Evolutionary conservation across 208 protist species (phyloP), one percentile per base, ranked within the genome.

Genomic region (Trypanosoma rangeli): DNA sequence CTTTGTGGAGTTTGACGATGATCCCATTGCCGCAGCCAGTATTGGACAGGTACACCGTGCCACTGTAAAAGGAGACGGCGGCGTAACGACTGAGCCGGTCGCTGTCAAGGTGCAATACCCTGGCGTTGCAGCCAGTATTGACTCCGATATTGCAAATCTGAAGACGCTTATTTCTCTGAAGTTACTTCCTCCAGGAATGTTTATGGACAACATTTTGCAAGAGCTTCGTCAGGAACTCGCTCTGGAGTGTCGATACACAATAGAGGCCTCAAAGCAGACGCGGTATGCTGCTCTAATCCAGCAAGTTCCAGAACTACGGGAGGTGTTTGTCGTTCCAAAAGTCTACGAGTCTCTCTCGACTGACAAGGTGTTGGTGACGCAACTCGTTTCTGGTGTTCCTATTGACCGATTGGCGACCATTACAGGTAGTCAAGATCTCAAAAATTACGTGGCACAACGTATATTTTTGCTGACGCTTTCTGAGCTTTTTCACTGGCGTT

Each of bases 1-100:
- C 10, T 96, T 98, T 52, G 49, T 37, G 35, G 33, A 37, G 3
- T 98, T 99, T 74, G 86, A 97, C 57, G 83, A 94, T 16, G 66
- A 76, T 9, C 97, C 98, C 3, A 85, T 99, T 13, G 98, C 97
- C 3, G 94, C 98, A 0, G 98, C 98, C 26, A 98, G 95, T 18
- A 98, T 99, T 58, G 98, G 97, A 13, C 97, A 99, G 72, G 97
- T 98, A 29, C 93, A 97, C 74, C 66, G 79, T 42, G 93, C 79
- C 15, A 62, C 72, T 5, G 70, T 97, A 29, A 73, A 58, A 37
- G 80, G 85, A 18, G 84, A 84, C 15, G 70, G n/a, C 13, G 78
- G 84, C 7, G 64, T 26, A 20, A 73, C 60, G 28, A 68, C 72
- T 50, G 89, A 97, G 9, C 81, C 88, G 55, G 94, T 95, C 33